Conservation (phyloP, 2,329 filamentous ascomycete genomes). For the Aspergillus sp. region DNA sequence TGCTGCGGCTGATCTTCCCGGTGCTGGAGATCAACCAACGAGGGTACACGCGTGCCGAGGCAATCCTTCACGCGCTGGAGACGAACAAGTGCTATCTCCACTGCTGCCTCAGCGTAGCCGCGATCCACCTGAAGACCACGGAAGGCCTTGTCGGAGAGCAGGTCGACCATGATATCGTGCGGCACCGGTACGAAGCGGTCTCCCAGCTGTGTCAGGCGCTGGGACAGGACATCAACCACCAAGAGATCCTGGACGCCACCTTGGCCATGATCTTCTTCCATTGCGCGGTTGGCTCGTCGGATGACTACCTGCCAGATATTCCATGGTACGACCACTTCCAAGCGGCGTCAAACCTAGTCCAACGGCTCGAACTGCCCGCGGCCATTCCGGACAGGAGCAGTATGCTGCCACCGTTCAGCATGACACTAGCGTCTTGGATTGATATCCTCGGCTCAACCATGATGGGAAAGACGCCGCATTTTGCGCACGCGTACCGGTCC, state of each 20-base stretch:
- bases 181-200: conserved; percentile 82
- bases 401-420: conserved; percentile 74
- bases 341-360: conserved; percentile 73
- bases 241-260: conserved; percentile 82
- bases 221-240: conserved; percentile 68
- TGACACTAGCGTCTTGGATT: conserved; percentile 83
- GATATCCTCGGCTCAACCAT: conserved; percentile 94
- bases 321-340: conserved; percentile 97
- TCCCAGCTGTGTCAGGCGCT: conserved; percentile 76
- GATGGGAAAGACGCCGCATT: conserved; percentile 72
- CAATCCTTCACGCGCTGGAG: conserved; percentile 79
- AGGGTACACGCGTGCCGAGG: conserved; percentile 67
- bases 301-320: conserved; percentile 80
- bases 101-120: conserved; percentile 88
- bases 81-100: conserved; percentile 90
- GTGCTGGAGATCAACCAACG: conserved; percentile 84
- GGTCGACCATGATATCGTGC: conserved; percentile 84
- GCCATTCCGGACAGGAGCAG: conserved; percentile 53
- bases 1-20: conserved; percentile 82
- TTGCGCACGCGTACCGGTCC: conserved; percentile 90
- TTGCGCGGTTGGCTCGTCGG: conserved; percentile 75
- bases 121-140: conserved; percentile 80
- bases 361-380: conserved; percentile 70
- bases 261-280: conserved; percentile 96
- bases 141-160: conserved; percentile 58